A percentile compares a stretch with the other conserved stretches of the same genome.
Conservation (phyloP, 2,329 filamentous ascomycete genomes). For the Periconia sp. region DNA sequence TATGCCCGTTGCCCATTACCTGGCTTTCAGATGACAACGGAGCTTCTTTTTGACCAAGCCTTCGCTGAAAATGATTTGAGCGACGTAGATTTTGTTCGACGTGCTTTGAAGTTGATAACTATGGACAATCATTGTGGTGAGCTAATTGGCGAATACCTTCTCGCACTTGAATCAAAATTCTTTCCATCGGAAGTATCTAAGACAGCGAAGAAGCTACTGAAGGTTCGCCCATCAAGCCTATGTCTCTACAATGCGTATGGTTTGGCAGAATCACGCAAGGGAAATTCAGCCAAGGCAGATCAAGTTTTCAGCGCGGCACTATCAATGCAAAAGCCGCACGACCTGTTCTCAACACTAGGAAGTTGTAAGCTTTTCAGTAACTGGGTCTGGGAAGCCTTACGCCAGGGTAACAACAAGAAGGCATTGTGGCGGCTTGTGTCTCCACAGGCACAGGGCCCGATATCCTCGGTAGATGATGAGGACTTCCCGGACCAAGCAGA, state of each 20-base stretch:
- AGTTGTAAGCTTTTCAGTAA: constrained; percentile 61
- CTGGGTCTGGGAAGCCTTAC: constrained; percentile 70
- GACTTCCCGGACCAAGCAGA: constrained; percentile 14
- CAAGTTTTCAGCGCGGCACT: constrained; percentile 73
- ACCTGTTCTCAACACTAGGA: constrained; percentile 59
- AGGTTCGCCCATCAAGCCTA: constrained; percentile 67
- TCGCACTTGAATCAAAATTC: constrained; percentile 69
- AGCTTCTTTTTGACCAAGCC: constrained; percentile 29
- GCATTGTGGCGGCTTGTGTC: constrained; percentile 44
- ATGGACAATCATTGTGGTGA: constrained; percentile 43
- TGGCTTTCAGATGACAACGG: constrained; percentile 27
- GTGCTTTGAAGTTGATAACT: constrained; percentile 64
- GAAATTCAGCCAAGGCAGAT: constrained; percentile 63
- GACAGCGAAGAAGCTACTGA: constrained; percentile 75
- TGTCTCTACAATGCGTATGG: constrained; percentile 81
- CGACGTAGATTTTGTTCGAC: constrained; percentile 24
- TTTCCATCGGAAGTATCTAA: constrained; percentile 66
- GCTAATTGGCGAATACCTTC: constrained; percentile 69
- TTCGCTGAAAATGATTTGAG: constrained; percentile 23
- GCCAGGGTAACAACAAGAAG: constrained; percentile 40
- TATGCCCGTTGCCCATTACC: constrained; percentile 19
- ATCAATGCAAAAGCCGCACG: constrained; percentile 54
- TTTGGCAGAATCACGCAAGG: constrained; percentile 68
- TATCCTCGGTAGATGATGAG: neutral
- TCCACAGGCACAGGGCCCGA: constrained; percentile 20